Percentiles rank a stretch among this genome's conserved stretches.
phyloP scores from a whole-genome alignment of 169 alveolate genomes.

The Cryptosporidium felis region DNA sequence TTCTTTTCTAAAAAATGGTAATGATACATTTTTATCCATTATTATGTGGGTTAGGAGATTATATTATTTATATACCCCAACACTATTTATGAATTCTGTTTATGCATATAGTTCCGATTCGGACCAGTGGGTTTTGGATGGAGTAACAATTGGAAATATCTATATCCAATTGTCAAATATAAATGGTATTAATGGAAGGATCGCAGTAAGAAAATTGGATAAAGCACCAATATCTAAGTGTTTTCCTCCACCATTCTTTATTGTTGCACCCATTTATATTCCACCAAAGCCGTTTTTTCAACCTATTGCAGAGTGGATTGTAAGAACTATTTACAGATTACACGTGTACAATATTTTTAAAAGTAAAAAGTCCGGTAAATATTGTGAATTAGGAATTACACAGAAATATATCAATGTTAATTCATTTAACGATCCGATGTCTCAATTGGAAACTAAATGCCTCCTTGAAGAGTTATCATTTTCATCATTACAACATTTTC shows the following conservation, averaged over 20 bases:
- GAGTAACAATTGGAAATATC: constrained; percentile 51
- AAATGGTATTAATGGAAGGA: constrained; percentile 39
- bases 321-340: constrained; percentile 18
- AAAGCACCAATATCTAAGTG: constrained; percentile 2
- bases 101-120: constrained; percentile 17
- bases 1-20: constrained; percentile 46
- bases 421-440: constrained; percentile 22
- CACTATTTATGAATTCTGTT: constrained; percentile 51
- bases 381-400: background rate
- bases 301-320: constrained; percentile 71
- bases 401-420: constrained; percentile 19
- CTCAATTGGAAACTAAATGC: constrained; percentile 28
- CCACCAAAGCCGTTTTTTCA: constrained; percentile 70
- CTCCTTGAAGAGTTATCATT: constrained; percentile 46
- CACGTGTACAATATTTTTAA: constrained; percentile 14
- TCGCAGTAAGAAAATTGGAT: constrained; percentile 34
- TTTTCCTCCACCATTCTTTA: constrained; percentile 47
- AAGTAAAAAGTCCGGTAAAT: background rate
- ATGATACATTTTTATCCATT: constrained; percentile 59
- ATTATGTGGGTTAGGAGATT: constrained; percentile 68
- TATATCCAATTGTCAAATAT: constrained; percentile 34
- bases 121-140: constrained; percentile 65
- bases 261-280: constrained; percentile 17
- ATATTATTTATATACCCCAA: constrained; percentile 44
- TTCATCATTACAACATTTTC: constrained; percentile 52